Evolutionary conservation across 2,329 filamentous ascomycete genomes (phyloP), one percentile per base, ranked within the genome.

Genomic region (Monosporascus sp.): DNA sequence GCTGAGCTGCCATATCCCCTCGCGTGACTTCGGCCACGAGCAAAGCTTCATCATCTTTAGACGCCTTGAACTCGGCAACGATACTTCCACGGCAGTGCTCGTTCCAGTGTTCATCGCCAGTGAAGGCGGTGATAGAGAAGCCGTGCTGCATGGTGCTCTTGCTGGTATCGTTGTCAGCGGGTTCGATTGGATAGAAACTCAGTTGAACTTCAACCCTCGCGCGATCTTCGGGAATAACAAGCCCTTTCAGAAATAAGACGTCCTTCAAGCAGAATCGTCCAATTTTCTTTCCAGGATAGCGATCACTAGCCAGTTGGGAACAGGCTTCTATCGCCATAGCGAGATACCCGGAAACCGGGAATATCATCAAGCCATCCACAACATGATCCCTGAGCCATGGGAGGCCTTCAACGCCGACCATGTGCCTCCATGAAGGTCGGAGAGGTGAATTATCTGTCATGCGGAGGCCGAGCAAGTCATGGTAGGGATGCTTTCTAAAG

Each of bases 311-410:
- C n/a, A 43, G 20, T 20, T 43, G 40, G 9, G 40, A 43, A n/a
- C n/a, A n/a, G 0, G 59, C 58, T 45, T 60, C 58, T 9, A 61
- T 52, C 1, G 59, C 57, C 53, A 61, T 57, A 15, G 41, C 9
- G 6, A 61, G 35, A 43, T 59, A 61, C 8, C 45, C 64, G 2
- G 70, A 68, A 5, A 68, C 73, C 41, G 76, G 72, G 50, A 73
- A 75, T 54, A 78, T 70, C 52, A 73, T 72, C 43, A 74, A 69
- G 55, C 66, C 71, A 51, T 77, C 69, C 58, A 78, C 73, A 37
- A 65, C 56, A 59, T 79, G 77, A 54, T 79, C 75, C 37, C 70
- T 65, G 1, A 76, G 68, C 57, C 79, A 79, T 1, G 68, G 66
- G 1, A 68, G n/a, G 37, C 68, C 63, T 5, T 50, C 51, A 5